phyloP scores from a whole-genome alignment of 192 early-diverging fungal species.

The Paraglomus brasilianum region DNA sequence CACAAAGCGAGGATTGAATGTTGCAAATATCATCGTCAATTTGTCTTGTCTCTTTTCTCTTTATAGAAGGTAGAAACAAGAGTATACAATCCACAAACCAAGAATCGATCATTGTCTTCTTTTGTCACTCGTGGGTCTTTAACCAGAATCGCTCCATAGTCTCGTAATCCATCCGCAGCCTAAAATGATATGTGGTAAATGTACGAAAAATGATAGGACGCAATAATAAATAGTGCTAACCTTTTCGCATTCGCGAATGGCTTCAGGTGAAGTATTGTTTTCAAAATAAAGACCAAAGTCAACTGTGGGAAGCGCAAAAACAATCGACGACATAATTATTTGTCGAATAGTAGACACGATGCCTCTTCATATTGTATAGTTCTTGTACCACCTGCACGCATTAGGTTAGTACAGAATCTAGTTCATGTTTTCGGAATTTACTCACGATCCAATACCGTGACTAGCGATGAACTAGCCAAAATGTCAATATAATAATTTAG shows the following conservation, averaged over 20 bases:
- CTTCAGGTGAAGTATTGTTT: slow-evolving; percentile 50
- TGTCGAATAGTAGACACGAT: too few relatives aligned
- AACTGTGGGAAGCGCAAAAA: slow-evolving; percentile 50
- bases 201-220: neutral
- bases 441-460: too few relatives aligned
- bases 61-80: neutral
- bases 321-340: slow-evolving; percentile 22
- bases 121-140: slow-evolving; percentile 68
- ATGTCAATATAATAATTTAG: too few relatives aligned
- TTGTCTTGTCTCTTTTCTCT: neutral
- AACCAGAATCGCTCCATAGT: slow-evolving; percentile 62
- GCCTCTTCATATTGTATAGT: too few relatives aligned
- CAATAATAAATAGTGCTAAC: slow-evolving; percentile 30
- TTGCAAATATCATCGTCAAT: neutral
- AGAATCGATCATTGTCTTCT: slow-evolving; percentile 44
- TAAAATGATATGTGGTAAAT: neutral
- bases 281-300: slow-evolving; percentile 58
- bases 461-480: too few relatives aligned
- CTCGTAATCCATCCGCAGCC: slow-evolving; percentile 60
- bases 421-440: too few relatives aligned
- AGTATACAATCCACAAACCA: slow-evolving; percentile 5
- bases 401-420: too few relatives aligned
- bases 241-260: slow-evolving; percentile 55
- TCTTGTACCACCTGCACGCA: too few relatives aligned
- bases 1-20: neutral